Evolutionary conservation across 2,329 filamentous ascomycete genomes (phyloP), one percentile per base, ranked within the genome.

Genomic region (Fusarium avenaceum): DNA sequence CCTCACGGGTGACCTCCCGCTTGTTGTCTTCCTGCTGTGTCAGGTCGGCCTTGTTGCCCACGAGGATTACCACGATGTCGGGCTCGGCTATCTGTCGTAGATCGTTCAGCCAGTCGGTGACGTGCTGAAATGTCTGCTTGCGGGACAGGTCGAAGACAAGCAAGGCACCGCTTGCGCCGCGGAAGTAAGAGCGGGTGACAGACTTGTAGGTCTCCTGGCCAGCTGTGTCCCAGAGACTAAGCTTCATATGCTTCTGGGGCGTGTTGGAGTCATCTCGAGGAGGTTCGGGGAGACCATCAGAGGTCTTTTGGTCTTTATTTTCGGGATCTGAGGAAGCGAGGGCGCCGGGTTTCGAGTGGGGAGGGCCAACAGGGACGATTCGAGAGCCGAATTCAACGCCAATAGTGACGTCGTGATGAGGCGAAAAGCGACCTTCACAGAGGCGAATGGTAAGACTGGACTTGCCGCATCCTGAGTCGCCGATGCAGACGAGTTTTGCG

Each of bases 161-260:
- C 15, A 99, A 85, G 45, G 86, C 87, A 61, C 87, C 87, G 26
- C 85, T 87, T 17, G 87, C 87, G 74, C 94, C 94, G 53, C 94
- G 91, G 80, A 97, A 97, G 82, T 97, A 97, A 65, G 92, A 96
- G 55, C 95, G 86, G 10, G 95, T 98, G 61, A 98, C 96, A 44
- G 92, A 95, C 79, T 97, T 97, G 84, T 98, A 98, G 14, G 94
- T 97, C 83, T 98, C 95, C 79, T 98, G 95, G 26, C 95, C 95
- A 17, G 95, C 95, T 1, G 95, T 98, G 77, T 97, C 95, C 95
- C 95, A 98, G 13, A 98, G 84, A 44, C 90, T 93, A 7, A 97
- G 86, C 81, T 97, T 97, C 94, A 97, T 97, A 82, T 95, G 91
- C 75, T 89, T 90, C 78, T 90, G 88, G 30, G 80, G 81, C 15